Evolutionary conservation across 2,329 filamentous ascomycete genomes (phyloP).

Genomic region (Aspergillus melleus): DNA sequence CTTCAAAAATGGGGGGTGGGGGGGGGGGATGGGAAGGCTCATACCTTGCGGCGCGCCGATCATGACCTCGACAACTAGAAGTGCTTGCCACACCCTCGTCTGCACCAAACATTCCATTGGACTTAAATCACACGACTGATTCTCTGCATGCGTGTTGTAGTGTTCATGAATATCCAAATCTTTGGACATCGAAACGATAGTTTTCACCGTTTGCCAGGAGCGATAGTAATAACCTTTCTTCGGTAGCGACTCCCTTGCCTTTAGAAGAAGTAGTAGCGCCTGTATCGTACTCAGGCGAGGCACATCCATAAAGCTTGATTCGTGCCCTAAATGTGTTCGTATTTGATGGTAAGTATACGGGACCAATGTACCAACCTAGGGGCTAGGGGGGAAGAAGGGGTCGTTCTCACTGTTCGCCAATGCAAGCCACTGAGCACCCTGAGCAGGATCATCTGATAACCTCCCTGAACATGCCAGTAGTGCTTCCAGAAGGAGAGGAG

Average conservation of each 20-base stretch:
- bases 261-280: slow-evolving; percentile 80
- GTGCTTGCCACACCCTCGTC: slow-evolving; percentile 84
- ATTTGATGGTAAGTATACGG: slow-evolving; percentile 25
- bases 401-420: slow-evolving; percentile 72
- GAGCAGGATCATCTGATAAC: slow-evolving; percentile 76
- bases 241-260: slow-evolving; percentile 86
- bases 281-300: slow-evolving; percentile 89
- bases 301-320: slow-evolving; percentile 90
- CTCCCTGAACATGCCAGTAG: slow-evolving; percentile 87
- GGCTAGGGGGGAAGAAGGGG: background rate
- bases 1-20: background rate
- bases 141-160: slow-evolving; percentile 72
- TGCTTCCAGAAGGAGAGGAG: slow-evolving; percentile 83
- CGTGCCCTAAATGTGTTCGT: slow-evolving; percentile 63
- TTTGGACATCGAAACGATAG: slow-evolving; percentile 89
- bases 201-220: slow-evolving; percentile 94
- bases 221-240: slow-evolving; percentile 95
- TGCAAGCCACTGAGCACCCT: slow-evolving; percentile 90
- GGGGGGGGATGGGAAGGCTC: too few relatives aligned
- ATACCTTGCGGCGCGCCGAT: slow-evolving; percentile 89
- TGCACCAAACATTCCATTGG: slow-evolving; percentile 78
- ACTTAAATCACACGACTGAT: slow-evolving; percentile 67
- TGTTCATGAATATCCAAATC: slow-evolving; percentile 90
- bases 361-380: slow-evolving; percentile 1
- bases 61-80: slow-evolving; percentile 87